These are phyloP conservation scores for Microthlaspi erraticum DNA, from an alignment of 345 rosid genomes.

Conservation along the genomic window DNA sequence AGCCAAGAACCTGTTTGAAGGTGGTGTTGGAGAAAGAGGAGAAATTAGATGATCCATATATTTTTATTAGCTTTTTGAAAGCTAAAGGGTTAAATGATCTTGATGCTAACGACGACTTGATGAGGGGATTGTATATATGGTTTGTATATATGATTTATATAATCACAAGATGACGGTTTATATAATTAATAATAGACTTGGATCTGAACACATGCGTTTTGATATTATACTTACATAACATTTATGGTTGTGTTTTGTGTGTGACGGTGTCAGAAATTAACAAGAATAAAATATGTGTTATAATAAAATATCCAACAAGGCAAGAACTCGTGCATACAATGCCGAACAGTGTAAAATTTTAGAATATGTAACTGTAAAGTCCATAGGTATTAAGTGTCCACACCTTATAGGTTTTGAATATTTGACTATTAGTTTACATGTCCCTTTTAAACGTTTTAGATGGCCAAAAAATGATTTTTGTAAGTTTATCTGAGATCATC, in stretches of 20 bases:
- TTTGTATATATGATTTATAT: constrained; percentile 9
- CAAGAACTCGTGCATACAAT: constrained; percentile 26
- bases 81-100: constrained; percentile 1
- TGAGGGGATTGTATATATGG: constrained; percentile 21
- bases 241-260: constrained; percentile 17
- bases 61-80: neutral
- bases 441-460: neutral
- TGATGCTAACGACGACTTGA: constrained; percentile 15
- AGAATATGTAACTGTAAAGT: neutral
- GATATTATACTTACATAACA: neutral
- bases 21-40: constrained; percentile 18
- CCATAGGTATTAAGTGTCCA: constrained; percentile 22
- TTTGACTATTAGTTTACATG: constrained; percentile 7
- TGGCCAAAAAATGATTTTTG: neutral
- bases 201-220: constrained; percentile 26
- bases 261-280: constrained; percentile 8
- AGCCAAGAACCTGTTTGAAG: constrained; percentile 29
- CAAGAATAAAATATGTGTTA: constrained; percentile 6
- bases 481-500: constrained; percentile 8
- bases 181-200: constrained; percentile 20
- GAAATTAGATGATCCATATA: constrained; percentile 28
- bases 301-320: constrained; percentile 4
- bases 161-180: constrained; percentile 5
- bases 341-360: neutral
- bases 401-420: constrained; percentile 1